Base-by-base conservation (phyloP, 2,329 filamentous ascomycete genomes). In the Botrytis tulipae region DNA sequence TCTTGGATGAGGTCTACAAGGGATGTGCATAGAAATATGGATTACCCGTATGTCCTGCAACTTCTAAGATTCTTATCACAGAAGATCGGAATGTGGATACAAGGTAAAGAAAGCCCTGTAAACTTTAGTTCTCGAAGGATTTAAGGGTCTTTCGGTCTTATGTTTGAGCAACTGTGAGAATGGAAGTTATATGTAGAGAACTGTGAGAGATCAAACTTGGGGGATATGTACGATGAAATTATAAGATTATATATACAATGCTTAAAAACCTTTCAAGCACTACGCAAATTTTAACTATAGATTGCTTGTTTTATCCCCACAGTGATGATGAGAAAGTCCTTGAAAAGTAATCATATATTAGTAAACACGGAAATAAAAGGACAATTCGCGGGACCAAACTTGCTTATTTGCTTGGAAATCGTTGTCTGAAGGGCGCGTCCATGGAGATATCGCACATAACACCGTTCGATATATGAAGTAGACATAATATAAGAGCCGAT, bases 1-100 rank as follows among this genome's bases (percentile, higher is more conserved):
- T 66, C 44, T 8, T 35, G 14, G 40, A 9, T 32, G 42, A 48
- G 20, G 44, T 66, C 32, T 35, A 48, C 44, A 35, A 48, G 44
- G 62, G 29, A n/a, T 48, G 44, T 66, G 62, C 62, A 48, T 46
- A 66, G 9, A 66, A 35, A 66, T 66, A 66, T 66, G 62, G 62
- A 66, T 37, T 66, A 32, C 22, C 48, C n/a, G 51, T 57, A 57
- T 57, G n/a, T 48, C 32, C 29, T 48, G 62, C 42, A 66, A 66
- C 29, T 35, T 48, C 44, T 46, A 42, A 46, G 40, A 65, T 65
- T 44, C 18, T 65, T 65, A 29, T 48, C 29, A 46, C 20, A 48
- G 62, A 22, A 66, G 42, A 66, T 66, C 20, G 44, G 42, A 46
- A 18, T 35, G 29, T 48, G 42, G 62, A 66, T 48, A 48, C 29